Evolutionary conservation across 176 grass and related monocot species (phyloP), one percentile per base, ranked within the genome.

Genomic region (Triticum timopheevii): DNA sequence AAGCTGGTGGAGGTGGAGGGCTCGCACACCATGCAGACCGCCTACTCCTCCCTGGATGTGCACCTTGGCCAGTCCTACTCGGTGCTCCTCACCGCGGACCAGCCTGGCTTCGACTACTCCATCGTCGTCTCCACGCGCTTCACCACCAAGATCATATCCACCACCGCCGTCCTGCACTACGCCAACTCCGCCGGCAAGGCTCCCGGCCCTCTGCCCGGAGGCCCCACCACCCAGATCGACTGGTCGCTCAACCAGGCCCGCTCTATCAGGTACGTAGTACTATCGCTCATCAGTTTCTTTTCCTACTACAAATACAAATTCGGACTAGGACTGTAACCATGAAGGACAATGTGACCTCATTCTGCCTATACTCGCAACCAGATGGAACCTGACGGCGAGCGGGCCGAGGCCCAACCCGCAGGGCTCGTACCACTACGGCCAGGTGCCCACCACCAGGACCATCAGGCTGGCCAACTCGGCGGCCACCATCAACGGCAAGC

Each of bases 61-160:
- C 92, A 98, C 85, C 86, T 94, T 11, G 96, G 96, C 15, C 96
- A 98, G 87, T 98, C 96, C 17, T 96, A 94, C 79, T 98, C 96
- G 0, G 92, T 98, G 73, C 88, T 98, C 22, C 61, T 98, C 78
- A 92, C 93, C 5, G 92, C 93, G 7, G 82, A 98, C 84, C 93
- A 96, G 62, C 93, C 96, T 0, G 89, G 58, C 1, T 85, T 84
- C 36, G 90, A 98, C 74, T 98, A 98, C 73, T 42, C 86, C 86
- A 76, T 96, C 78, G 92, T 96, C 72, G 79, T 93, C 39, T 98
- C 96, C 65, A 95, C 96, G 38, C 88, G 96, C 44, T 95, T 96
- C 90, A 92, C 93, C 64, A n/a, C 8, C 67, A 89, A 27, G 31
- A 80, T 96, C 77, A 33, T 96, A 28, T 88, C 86, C 47, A 82